A percentile compares a stretch with the other conserved stretches of the same genome.
Evolutionary conservation across 176 grass and related monocot genomes (phyloP).

Genomic region (Musa schizocarpa): DNA sequence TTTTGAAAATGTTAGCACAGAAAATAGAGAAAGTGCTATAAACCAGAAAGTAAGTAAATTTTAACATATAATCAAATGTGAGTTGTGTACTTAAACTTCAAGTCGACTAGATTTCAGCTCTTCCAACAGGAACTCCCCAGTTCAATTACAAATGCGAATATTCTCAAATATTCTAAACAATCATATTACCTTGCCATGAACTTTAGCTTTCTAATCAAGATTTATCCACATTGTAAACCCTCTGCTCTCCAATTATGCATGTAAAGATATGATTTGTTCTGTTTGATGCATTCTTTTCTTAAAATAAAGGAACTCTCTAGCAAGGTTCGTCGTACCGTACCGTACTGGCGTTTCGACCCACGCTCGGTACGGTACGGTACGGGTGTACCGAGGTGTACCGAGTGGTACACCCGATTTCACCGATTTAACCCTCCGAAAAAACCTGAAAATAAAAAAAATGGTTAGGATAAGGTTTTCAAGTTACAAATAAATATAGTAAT

Average conservation of each 20-base stretch:
- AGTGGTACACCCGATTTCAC: too few species aligned
- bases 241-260: background rate
- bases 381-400: too few species aligned
- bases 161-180: background rate
- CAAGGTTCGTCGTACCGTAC: too few species aligned
- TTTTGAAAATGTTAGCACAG: background rate
- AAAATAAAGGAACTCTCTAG: too few species aligned
- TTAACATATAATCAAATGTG: background rate
- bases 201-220: background rate
- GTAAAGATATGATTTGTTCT: background rate
- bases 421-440: too few species aligned
- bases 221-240: background rate
- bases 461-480: too few species aligned
- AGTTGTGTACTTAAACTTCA: background rate
- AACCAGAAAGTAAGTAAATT: background rate
- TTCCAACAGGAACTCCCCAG: background rate
- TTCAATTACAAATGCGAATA: background rate
- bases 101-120: background rate
- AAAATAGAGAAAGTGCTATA: constrained; percentile 7
- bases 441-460: too few species aligned
- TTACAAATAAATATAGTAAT: too few species aligned
- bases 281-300: background rate
- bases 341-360: too few species aligned
- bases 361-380: too few species aligned
- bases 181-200: background rate